Conservation (phyloP, 148 eudicot species). For the Camellia lanceoleosa region DNA sequence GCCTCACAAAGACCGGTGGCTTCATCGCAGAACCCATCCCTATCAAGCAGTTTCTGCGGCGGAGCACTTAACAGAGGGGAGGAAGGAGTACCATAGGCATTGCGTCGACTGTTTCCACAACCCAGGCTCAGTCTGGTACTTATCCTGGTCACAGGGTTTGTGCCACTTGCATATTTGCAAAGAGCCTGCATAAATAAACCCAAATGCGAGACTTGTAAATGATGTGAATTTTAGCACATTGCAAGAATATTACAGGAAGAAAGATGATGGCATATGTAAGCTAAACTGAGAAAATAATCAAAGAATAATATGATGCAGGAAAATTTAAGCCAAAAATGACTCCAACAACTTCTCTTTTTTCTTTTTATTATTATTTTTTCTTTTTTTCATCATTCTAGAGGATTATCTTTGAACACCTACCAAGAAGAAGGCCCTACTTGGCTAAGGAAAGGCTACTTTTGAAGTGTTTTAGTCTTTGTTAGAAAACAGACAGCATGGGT, state of each 20-base stretch:
- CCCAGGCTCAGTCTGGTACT: slow-evolving; percentile 90
- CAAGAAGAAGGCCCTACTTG: no score
- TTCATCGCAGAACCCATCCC: slow-evolving; percentile 84
- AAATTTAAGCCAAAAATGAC: background rate
- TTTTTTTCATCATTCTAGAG: no score
- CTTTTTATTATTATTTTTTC: no score
- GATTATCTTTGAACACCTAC: no score
- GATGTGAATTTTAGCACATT: background rate
- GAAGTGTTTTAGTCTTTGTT: no score
- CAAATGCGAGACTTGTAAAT: background rate
- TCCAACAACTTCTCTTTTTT: no score
- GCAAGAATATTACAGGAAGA: background rate
- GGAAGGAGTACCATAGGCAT: slow-evolving; percentile 89
- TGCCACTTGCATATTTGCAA: slow-evolving; percentile 94
- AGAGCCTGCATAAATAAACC: slow-evolving; percentile 50
- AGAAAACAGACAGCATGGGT: no score
- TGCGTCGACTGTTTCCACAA: slow-evolving; percentile 83
- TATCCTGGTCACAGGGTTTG: slow-evolving; percentile 83
- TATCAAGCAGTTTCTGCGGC: slow-evolving; percentile 76
- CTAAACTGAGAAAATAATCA: background rate
- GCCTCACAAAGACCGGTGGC: slow-evolving; percentile 85
- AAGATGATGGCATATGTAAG: background rate
- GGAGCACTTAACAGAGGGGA: slow-evolving; percentile 95
- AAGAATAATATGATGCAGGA: background rate
- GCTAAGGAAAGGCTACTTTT: no score